These are phyloP conservation scores for Suillus bovinus DNA, from an alignment of 768 basidiomycete species.

Conservation along the genomic window DNA sequence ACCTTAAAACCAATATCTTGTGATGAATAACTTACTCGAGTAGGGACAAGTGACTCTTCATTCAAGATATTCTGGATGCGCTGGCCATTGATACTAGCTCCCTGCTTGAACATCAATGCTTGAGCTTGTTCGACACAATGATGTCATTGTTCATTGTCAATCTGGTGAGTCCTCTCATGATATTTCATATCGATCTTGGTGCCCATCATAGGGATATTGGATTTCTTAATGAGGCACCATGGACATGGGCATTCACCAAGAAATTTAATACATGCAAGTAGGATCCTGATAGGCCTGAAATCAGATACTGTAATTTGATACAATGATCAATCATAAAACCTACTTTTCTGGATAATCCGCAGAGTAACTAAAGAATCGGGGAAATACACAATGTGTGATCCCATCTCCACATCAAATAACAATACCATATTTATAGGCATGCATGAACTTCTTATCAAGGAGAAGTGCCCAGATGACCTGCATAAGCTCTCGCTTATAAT, in stretches of 20 bases:
- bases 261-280: too few relatives aligned
- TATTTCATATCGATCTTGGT: background rate
- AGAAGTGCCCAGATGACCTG: slow-evolving; percentile 4
- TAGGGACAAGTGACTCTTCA: slow-evolving; percentile 14
- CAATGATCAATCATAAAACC: too few relatives aligned
- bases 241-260: too few relatives aligned
- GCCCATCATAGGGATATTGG: background rate
- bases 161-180: background rate
- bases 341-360: too few relatives aligned
- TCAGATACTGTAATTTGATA: too few relatives aligned
- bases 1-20: background rate
- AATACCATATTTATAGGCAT: slow-evolving; percentile 23
- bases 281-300: too few relatives aligned
- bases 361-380: too few relatives aligned
- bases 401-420: slow-evolving; percentile 12
- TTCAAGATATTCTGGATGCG: background rate
- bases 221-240: background rate
- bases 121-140: background rate
- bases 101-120: background rate
- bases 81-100: background rate
- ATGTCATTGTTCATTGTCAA: background rate
- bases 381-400: background rate
- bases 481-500: background rate
- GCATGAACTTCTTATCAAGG: slow-evolving; percentile 21
- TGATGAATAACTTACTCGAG: background rate